Conservation (phyloP, 2,329 filamentous ascomycete genomes). For the Calonectria multiphialidica region DNA sequence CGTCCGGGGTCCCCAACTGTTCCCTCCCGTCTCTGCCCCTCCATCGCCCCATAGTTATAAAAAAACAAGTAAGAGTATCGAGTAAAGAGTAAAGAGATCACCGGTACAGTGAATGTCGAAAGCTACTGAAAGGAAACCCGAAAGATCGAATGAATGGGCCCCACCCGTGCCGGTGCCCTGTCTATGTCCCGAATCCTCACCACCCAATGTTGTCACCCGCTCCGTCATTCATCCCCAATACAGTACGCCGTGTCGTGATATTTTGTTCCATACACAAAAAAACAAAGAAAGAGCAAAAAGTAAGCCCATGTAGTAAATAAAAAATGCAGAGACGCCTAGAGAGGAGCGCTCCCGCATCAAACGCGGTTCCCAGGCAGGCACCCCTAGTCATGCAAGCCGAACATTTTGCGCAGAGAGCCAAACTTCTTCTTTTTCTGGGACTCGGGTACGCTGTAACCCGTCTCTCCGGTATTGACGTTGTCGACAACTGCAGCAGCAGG, state of each 20-base stretch:
- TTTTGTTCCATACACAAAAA: background rate
- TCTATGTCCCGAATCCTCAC: background rate
- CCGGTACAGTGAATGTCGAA: background rate
- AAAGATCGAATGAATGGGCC: background rate
- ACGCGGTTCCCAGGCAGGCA: background rate
- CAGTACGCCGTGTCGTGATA: background rate
- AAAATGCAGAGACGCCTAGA: background rate
- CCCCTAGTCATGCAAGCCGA: constrained; percentile 62
- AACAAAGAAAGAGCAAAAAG: background rate
- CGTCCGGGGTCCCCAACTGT: background rate
- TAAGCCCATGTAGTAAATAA: background rate
- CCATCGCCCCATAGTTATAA: background rate
- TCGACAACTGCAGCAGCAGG: constrained; percentile 1
- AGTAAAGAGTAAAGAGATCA: background rate
- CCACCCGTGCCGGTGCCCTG: background rate
- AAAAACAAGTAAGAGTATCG: background rate
- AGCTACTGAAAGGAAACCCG: background rate
- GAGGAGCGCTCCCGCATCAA: background rate
- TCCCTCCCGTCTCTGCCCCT: background rate
- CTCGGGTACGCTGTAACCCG: constrained; percentile 23
- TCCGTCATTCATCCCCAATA: background rate
- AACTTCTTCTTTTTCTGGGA: constrained; percentile 74
- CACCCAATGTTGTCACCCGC: background rate
- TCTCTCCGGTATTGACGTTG: constrained; percentile 15
- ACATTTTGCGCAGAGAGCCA: constrained; percentile 73